Evolutionary conservation across 306 rosid genomes (phyloP).

Genomic region (Begonia masoniana): DNA sequence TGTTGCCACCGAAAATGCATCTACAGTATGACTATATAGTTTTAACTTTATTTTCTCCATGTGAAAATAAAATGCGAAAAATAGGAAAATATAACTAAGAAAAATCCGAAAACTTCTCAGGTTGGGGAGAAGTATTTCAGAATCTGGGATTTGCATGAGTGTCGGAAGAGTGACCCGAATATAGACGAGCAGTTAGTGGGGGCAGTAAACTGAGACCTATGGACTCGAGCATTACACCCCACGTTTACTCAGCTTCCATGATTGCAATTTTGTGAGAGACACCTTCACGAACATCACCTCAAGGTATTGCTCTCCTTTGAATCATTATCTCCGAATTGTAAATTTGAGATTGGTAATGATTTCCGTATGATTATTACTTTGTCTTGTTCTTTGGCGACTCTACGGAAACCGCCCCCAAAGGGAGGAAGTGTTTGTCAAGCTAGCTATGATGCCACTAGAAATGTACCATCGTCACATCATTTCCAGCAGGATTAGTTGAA

Average conservation of each 20-base stretch:
- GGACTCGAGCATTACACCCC: slow-evolving; percentile 89
- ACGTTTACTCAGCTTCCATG: slow-evolving; percentile 61
- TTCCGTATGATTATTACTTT: slow-evolving; percentile 77
- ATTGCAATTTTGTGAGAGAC: slow-evolving; percentile 86
- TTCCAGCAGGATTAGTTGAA: too few species aligned
- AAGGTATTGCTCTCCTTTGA: slow-evolving; percentile 59
- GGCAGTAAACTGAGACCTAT: slow-evolving; percentile 79
- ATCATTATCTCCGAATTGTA: slow-evolving; percentile 48
- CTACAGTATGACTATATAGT: slow-evolving; percentile 30
- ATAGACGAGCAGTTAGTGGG: slow-evolving; percentile 52
- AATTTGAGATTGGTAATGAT: slow-evolving; percentile 70
- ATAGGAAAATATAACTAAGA: too few species aligned
- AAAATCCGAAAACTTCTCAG: too few species aligned
- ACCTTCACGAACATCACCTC: slow-evolving; percentile 63
- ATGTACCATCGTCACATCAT: too few species aligned
- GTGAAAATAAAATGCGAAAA: too few species aligned
- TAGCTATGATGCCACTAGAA: too few species aligned
- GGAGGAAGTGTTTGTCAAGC: slow-evolving; percentile 63
- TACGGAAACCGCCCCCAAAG: slow-evolving; percentile 82
- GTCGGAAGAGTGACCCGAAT: slow-evolving; percentile 75
- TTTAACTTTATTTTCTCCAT: too few species aligned
- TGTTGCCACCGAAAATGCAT: slow-evolving; percentile 59
- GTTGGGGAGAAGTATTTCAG: slow-evolving; percentile 43
- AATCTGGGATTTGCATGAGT: slow-evolving; percentile 42
- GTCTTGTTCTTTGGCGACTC: slow-evolving; percentile 87